A percentile compares a stretch with the other conserved stretches of the same genome.
phyloP scores from a whole-genome alignment of 352 stramenopile genomes.

The Globisporangium sylvaticum region DNA sequence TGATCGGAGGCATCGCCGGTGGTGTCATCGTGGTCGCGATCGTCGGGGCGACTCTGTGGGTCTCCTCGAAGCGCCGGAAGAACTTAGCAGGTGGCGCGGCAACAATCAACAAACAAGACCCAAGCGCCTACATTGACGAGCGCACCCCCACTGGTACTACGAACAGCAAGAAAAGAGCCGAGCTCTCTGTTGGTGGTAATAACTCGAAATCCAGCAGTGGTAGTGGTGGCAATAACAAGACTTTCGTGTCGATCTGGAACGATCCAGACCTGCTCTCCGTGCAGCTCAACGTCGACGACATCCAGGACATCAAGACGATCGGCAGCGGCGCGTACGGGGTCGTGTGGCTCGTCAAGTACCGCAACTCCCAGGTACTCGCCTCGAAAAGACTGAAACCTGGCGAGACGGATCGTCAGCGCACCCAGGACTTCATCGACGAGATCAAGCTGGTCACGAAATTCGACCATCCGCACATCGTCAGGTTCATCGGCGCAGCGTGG shows the following conservation, averaged over 20 bases:
- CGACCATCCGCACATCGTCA: conserved; percentile 46
- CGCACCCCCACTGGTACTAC: neutral
- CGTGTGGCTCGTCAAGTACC: conserved; percentile 43
- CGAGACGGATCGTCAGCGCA: conserved; percentile 30
- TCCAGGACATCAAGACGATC: conserved; percentile 38
- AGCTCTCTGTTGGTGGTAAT: conserved; percentile 1
- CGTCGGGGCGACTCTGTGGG: neutral
- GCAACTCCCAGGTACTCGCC: conserved; percentile 27
- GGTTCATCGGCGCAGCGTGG: conserved; percentile 49
- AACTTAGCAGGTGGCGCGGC: no score
- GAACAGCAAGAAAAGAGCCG: neutral
- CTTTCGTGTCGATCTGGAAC: conserved; percentile 34
- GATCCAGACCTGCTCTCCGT: conserved; percentile 39
- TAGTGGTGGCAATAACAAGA: neutral
- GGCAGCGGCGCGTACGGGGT: conserved; percentile 30
- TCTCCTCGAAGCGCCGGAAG: conserved; percentile 7
- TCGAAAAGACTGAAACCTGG: conserved; percentile 43
- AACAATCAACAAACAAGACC: neutral
- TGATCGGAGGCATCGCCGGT: conserved; percentile 16
- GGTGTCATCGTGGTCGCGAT: conserved; percentile 8
- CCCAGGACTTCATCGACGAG: conserved; percentile 46
- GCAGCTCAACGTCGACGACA: conserved; percentile 39
- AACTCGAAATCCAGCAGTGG: neutral
- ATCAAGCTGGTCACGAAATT: conserved; percentile 49
- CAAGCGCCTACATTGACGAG: neutral